These are phyloP conservation scores for Viola pubescens DNA, from an alignment of 441 rosid genomes.

Conservation along the genomic window DNA sequence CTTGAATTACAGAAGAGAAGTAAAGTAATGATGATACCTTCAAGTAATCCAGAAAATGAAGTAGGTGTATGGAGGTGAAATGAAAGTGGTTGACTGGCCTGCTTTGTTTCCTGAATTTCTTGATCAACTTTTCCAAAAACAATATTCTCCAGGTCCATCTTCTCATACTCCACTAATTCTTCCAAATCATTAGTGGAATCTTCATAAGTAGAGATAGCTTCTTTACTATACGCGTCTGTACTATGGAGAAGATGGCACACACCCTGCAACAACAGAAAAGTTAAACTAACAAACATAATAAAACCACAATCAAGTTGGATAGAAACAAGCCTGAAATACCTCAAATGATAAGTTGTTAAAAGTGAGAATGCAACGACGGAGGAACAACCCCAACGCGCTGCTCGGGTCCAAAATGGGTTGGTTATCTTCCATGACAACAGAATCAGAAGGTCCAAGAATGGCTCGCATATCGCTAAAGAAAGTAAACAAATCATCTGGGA, in stretches of 20 bases:
- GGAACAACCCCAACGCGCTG: slow-evolving; percentile 74
- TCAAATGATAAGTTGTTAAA: slow-evolving; percentile 73
- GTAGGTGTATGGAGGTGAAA: slow-evolving; percentile 78
- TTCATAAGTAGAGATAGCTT: slow-evolving; percentile 52
- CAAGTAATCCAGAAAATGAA: slow-evolving; percentile 49
- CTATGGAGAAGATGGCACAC: slow-evolving; percentile 80
- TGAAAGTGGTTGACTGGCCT: slow-evolving; percentile 48
- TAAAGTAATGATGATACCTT: slow-evolving; percentile 45
- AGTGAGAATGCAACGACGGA: slow-evolving; percentile 81
- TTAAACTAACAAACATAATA: neutral
- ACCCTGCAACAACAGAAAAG: slow-evolving; percentile 41
- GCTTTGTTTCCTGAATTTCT: slow-evolving; percentile 64
- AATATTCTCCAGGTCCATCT: slow-evolving; percentile 82
- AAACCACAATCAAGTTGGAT: neutral
- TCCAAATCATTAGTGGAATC: slow-evolving; percentile 48
- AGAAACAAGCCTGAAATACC: slow-evolving; percentile 34
- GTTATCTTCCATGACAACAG: slow-evolving; percentile 59
- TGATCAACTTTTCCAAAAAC: slow-evolving; percentile 59
- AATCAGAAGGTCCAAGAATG: slow-evolving; percentile 60
- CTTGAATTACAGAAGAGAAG: too few relatives aligned
- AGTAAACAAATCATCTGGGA: slow-evolving; percentile 74
- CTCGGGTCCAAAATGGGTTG: slow-evolving; percentile 78
- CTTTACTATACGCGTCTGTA: slow-evolving; percentile 62
- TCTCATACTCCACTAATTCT: slow-evolving; percentile 54
- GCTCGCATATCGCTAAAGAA: slow-evolving; percentile 82